These are phyloP conservation scores for Dactylonectria macrodidyma DNA, from an alignment of 2,329 filamentous ascomycete genomes.

Conservation along the genomic window DNA sequence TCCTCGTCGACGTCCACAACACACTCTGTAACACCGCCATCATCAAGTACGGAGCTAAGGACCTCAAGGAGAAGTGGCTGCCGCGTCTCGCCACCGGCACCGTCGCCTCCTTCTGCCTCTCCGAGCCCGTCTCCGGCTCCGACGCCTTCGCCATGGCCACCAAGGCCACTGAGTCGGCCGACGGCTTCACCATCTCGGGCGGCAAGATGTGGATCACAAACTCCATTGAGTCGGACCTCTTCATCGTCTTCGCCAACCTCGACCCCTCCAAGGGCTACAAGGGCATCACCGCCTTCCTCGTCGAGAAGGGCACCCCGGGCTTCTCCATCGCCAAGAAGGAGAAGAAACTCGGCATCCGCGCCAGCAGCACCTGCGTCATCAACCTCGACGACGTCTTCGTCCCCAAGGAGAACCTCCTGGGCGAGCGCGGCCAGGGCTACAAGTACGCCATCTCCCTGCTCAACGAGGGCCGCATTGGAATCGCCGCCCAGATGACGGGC, in stretches of 20 bases:
- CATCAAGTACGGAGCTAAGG: slow-evolving; percentile 84
- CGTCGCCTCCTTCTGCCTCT: slow-evolving; percentile 93
- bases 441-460: slow-evolving; percentile 96
- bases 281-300: slow-evolving; percentile 95
- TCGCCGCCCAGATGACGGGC: slow-evolving; percentile 98
- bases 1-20: slow-evolving; percentile 98
- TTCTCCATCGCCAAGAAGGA: slow-evolving; percentile 99
- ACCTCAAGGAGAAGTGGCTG: slow-evolving; percentile 87
- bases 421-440: slow-evolving; percentile 92
- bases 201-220: slow-evolving; percentile 99
- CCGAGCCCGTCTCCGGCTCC: slow-evolving; percentile 92
- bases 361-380: slow-evolving; percentile 95
- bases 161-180: slow-evolving; percentile 85
- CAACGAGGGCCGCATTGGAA: slow-evolving; percentile 98
- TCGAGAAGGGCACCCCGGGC: slow-evolving; percentile 90
- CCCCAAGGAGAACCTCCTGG: slow-evolving; percentile 89
- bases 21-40: slow-evolving; percentile 96
- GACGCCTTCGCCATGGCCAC: slow-evolving; percentile 97
- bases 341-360: slow-evolving; percentile 98
- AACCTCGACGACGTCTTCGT: slow-evolving; percentile 98
- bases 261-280: slow-evolving; percentile 94
- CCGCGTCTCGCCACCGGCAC: slow-evolving; percentile 92
- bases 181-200: slow-evolving; percentile 89
- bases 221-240: slow-evolving; percentile 92
- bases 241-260: slow-evolving; percentile 98